These are phyloP conservation scores for Patellifolia procumbens DNA, from an alignment of 179 eudicot species.

Conservation along the genomic window DNA sequence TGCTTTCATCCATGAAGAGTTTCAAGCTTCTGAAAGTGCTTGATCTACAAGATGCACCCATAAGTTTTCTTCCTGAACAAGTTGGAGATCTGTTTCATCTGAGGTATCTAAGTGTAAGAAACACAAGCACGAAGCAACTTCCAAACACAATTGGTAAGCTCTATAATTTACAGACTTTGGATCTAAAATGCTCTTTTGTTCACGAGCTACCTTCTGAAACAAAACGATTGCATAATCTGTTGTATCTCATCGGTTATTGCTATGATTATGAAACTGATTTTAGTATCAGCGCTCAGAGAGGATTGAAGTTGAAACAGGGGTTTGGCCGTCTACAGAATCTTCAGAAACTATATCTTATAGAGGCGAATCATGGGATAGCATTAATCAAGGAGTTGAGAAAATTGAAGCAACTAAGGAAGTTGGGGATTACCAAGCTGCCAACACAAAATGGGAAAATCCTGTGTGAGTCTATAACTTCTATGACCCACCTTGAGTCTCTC, in stretches of 20 bases:
- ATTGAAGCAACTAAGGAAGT: conserved; percentile 17
- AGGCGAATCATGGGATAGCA: conserved; percentile 5
- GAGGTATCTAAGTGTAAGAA: conserved; percentile 19
- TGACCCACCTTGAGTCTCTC: conserved; percentile 23
- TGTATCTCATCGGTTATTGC: conserved; percentile 3
- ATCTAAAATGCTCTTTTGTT: conserved; percentile 17
- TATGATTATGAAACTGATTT: conserved; percentile 21
- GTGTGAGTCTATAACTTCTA: not conserved
- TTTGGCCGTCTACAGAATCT: conserved; percentile 9
- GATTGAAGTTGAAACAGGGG: conserved; percentile 10
- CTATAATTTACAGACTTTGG: conserved; percentile 23
- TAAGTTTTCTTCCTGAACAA: conserved; percentile 10
- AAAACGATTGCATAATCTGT: not conserved
- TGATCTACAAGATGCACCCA: conserved; percentile 18
- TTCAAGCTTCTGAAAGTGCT: conserved; percentile 27
- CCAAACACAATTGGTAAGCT: conserved; percentile 27
- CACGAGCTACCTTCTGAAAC: conserved; percentile 19
- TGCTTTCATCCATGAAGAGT: not conserved
- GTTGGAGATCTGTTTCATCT: conserved; percentile 23
- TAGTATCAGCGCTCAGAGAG: conserved; percentile 7
- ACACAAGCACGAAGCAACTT: conserved; percentile 17
- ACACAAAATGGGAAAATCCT: not conserved
- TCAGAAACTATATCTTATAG: conserved; percentile 19
- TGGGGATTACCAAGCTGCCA: conserved; percentile 18
- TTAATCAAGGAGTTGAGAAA: conserved; percentile 17